These are phyloP conservation scores for Lablab purpureus DNA, from an alignment of 306 rosid genomes.

Conservation along the genomic window DNA sequence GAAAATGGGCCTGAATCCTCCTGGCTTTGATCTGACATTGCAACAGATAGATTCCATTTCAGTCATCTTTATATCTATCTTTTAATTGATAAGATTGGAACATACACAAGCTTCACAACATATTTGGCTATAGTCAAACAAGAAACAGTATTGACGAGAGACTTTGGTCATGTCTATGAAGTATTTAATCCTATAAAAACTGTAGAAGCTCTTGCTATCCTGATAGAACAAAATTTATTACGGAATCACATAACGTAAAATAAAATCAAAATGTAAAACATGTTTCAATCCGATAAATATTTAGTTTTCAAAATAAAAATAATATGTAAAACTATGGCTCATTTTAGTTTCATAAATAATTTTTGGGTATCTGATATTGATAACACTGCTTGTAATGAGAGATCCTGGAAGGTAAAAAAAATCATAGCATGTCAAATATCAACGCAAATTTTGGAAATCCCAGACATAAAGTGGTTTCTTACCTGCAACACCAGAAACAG, in stretches of 20 bases:
- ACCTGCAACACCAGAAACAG: constrained; percentile 97
- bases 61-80: constrained; percentile 39
- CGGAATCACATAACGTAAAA: constrained; percentile 22
- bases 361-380: too few relatives aligned
- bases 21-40: constrained; percentile 88
- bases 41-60: constrained; percentile 50
- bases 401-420: background rate
- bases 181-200: constrained; percentile 7
- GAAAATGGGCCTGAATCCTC: constrained; percentile 80
- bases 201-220: constrained; percentile 18
- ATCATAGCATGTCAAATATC: constrained; percentile 8
- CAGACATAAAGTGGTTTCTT: constrained; percentile 33
- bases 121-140: constrained; percentile 24
- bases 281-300: constrained; percentile 7
- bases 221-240: constrained; percentile 32
- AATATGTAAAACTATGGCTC: too few relatives aligned
- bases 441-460: constrained; percentile 41
- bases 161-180: constrained; percentile 28
- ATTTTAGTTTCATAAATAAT: too few relatives aligned
- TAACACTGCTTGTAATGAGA: background rate
- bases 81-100: constrained; percentile 37
- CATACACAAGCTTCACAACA: constrained; percentile 40
- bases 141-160: constrained; percentile 19
- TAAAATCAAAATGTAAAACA: constrained; percentile 2
- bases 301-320: too few relatives aligned